Base-by-base conservation (phyloP, 345 rosid species). In the Acer yangbiense region DNA sequence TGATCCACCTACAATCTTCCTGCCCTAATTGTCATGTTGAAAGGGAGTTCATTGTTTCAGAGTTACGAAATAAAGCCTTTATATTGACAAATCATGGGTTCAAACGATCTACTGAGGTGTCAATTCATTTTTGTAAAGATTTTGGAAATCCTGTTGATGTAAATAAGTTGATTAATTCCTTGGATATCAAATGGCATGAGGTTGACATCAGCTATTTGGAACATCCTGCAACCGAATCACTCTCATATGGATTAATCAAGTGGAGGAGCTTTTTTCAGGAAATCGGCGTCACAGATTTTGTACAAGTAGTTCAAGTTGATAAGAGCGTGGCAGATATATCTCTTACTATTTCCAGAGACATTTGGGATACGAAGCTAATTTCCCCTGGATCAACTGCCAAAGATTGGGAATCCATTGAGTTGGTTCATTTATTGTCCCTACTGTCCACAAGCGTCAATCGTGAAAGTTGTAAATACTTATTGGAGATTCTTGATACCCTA, bases 381-480 rank as follows among this genome's bases (percentile, higher is more conserved):
- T 79, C 86, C 46, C 79, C 84, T 1, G 83, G 79, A 61, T 81
- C 82, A 78, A 64, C 79, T 73, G 92, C 79, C 46, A 86, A 76
- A 82, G 99, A 95, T 87, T 95, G 99, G 99, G 97, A 90, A 82
- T 95, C 99, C 66, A 71, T 70, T 43, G 99, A 95, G 83, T 80
- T 93, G 74, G 89, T 76, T 68, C 76, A 83, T 68, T 73, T 95
- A 23, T 83, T 95, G 75, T 86, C 89, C 25, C 54, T 65, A 48
- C 76, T 92, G 85, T 84, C 86, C 73, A 55, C 61, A 41, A 80
- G 67, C 76, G 86, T 89, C 74, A 82, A 87, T 82, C 79, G 27
- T n/a, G 85, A 86, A 80, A 71, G 92, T 69, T 80, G 89, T 82
- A 85, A 82, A 76, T 84, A 86, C 86, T 85, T 95, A 69, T 81